Evolutionary conservation across 441 rosid species (phyloP), one percentile per base, ranked within the genome.

Genomic region (Sinapis alba): DNA sequence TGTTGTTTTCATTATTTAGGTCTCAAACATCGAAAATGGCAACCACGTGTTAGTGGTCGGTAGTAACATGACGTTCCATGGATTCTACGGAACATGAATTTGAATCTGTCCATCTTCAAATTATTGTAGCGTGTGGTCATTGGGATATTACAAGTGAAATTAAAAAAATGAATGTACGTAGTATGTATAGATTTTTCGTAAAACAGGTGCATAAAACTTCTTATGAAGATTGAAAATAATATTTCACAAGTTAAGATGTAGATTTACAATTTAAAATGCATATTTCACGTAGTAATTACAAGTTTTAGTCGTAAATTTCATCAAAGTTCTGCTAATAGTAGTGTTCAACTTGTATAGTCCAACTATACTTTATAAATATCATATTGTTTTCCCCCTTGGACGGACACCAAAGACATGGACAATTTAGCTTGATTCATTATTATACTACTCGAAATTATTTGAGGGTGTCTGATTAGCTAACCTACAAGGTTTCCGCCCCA

Each of bases 311-410:
- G 13, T 67, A 28, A 0, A 8, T 58, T 6, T 41, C 19, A 57
- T 59, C n/a, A 9, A 47, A 10, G n/a, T 4, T 10, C 50, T 19
- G 45, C 1, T 34, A 50, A n/a, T 34, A 18, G 12, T 18, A 34
- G 73, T 67, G 43, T 47, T 75, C 78, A 61, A 75, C 28, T 75
- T 60, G 78, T 47, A 12, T 16, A 74, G 41, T 41, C 20, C 67
- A 74, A 74, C 74, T 26, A 69, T 54, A 62, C 20, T 23, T 5
- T 1, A 64, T 21, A 43, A 20, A 30, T 12, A 63, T 2, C 28
- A 43, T 8, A 63, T 4, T 41, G n/a, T 36, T 19, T 50, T 63
- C 18, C 21, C 30, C 68, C 12, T 23, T 56, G 61, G 75, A 63
- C 21, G 43, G 79, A 13, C 27, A 76, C 54, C 66, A 57, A 70